phyloP scores from a whole-genome alignment of 306 rosid genomes.

The Cicer judaicum region DNA sequence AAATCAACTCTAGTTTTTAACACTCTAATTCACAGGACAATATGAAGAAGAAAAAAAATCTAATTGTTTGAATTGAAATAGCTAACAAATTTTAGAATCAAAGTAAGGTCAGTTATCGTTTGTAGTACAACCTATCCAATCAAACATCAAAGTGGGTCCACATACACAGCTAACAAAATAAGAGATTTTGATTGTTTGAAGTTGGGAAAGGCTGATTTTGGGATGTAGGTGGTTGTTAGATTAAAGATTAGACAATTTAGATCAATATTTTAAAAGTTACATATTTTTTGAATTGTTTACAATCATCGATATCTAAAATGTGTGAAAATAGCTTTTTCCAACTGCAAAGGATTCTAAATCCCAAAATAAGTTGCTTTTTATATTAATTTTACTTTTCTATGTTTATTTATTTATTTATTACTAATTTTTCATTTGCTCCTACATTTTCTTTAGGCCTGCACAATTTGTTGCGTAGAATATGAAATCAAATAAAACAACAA shows the following conservation, averaged over 20 bases:
- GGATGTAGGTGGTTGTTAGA: no score
- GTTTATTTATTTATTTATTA: slow-evolving; percentile 21
- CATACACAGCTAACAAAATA: background rate
- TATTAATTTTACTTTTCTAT: background rate
- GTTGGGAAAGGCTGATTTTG: no score
- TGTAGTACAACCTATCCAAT: slow-evolving; percentile 30
- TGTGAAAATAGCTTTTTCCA: no score
- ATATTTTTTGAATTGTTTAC: no score
- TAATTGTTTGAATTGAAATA: no score
- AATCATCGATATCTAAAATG: no score
- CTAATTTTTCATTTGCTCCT: background rate
- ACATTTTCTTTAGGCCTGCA: background rate
- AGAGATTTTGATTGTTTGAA: background rate
- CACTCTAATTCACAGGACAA: background rate
- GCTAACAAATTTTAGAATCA: no score
- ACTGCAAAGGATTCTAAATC: no score
- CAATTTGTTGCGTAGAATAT: slow-evolving; percentile 27
- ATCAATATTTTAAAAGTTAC: no score
- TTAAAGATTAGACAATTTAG: no score
- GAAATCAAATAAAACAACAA: slow-evolving; percentile 29
- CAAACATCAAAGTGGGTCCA: slow-evolving; percentile 44
- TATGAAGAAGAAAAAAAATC: no score
- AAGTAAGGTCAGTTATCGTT: background rate
- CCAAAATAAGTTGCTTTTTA: slow-evolving; percentile 5
- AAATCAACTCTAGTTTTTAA: background rate